These are phyloP conservation scores for Blastomyces percursus DNA, from an alignment of 2,329 filamentous ascomycete genomes.

Conservation along the genomic window DNA sequence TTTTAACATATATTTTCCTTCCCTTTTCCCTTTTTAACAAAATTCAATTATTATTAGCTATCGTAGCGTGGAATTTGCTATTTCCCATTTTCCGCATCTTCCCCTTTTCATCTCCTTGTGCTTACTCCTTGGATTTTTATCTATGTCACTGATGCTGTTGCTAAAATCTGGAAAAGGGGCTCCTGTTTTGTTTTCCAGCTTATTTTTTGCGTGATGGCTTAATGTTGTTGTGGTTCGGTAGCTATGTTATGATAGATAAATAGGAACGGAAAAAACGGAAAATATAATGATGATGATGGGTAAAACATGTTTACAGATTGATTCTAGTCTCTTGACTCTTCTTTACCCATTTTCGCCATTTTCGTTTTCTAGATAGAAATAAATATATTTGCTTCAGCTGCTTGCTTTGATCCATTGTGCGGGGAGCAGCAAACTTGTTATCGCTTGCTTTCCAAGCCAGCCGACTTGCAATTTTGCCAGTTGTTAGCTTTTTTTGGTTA, in stretches of 20 bases:
- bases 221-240: neutral
- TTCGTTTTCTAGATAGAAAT: neutral
- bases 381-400: neutral
- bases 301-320: neutral
- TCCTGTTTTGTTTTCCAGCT: neutral
- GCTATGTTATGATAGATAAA: neutral
- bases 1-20: neutral
- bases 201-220: neutral
- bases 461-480: neutral
- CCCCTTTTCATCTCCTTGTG: neutral
- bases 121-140: neutral
- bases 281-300: neutral
- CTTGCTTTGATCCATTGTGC: neutral
- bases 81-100: constrained; percentile 1
- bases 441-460: neutral
- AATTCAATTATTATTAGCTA: neutral
- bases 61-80: neutral
- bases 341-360: constrained; percentile 5
- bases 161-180: neutral
- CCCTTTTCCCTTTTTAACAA: neutral
- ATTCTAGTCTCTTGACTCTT: constrained; percentile 5
- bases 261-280: neutral
- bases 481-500: too few relatives aligned
- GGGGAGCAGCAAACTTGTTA: neutral
- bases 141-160: neutral